These are phyloP conservation scores for Turritis glabra DNA, from an alignment of 345 rosid genomes.

Conservation along the genomic window DNA sequence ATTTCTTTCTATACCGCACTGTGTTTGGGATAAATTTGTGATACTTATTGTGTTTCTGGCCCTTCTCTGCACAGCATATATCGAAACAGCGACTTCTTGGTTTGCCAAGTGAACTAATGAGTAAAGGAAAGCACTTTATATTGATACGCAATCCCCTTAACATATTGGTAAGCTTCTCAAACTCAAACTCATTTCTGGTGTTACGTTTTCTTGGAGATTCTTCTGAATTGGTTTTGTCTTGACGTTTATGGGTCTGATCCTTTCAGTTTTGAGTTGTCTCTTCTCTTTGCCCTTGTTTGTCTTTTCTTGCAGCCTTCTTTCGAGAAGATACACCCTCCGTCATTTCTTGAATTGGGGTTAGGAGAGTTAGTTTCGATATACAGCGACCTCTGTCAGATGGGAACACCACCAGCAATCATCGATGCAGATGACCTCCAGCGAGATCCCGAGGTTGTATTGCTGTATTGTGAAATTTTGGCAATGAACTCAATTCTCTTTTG, in stretches of 20 bases:
- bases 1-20: not conserved
- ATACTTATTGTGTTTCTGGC: not conserved
- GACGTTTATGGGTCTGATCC: not conserved
- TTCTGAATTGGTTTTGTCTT: constrained; percentile 12
- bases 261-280: constrained; percentile 1
- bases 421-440: constrained; percentile 76
- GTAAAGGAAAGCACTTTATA: constrained; percentile 80
- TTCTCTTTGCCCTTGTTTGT: constrained; percentile 1
- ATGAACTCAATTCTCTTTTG: not conserved
- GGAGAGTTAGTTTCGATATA: constrained; percentile 70
- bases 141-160: constrained; percentile 73
- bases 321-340: constrained; percentile 58
- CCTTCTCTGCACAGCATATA: constrained; percentile 52
- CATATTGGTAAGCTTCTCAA: constrained; percentile 53
- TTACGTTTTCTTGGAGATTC: not conserved
- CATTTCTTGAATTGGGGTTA: constrained; percentile 73
- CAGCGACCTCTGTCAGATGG: constrained; percentile 68
- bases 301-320: constrained; percentile 61
- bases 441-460: constrained; percentile 70
- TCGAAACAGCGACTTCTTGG: constrained; percentile 66
- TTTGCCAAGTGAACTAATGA: constrained; percentile 65
- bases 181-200: constrained; percentile 8
- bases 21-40: not conserved
- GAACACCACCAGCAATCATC: constrained; percentile 69
- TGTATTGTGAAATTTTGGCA: not conserved